Evolutionary conservation across 2,329 filamentous ascomycete genomes (phyloP).

Genomic region (Zelopaecilomyces penicillatus): DNA sequence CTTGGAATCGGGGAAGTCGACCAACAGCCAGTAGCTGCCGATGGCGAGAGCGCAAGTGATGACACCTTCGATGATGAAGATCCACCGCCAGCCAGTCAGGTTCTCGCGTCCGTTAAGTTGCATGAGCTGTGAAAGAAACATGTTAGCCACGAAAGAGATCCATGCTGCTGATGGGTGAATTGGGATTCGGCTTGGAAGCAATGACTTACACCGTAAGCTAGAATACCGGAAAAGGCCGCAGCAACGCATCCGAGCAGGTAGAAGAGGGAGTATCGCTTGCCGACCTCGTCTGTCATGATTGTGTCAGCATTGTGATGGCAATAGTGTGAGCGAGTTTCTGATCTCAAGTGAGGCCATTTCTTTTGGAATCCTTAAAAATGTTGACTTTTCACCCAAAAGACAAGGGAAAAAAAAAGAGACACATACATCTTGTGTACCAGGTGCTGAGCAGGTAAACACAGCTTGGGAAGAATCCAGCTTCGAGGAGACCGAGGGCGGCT

Average conservation of each 20-base stretch:
- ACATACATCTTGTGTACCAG: conserved; percentile 60
- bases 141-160: conserved; percentile 20
- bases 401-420: neutral
- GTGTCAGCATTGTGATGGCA: neutral
- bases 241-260: conserved; percentile 62
- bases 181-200: conserved; percentile 5
- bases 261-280: conserved; percentile 60
- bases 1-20: conserved; percentile 55
- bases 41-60: conserved; percentile 46
- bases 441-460: conserved; percentile 65
- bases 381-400: neutral
- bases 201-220: conserved; percentile 55
- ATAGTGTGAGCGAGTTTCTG: neutral
- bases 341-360: neutral
- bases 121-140: conserved; percentile 37
- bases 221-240: conserved; percentile 57
- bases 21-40: conserved; percentile 47
- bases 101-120: conserved; percentile 50
- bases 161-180: conserved; percentile 3
- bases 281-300: conserved; percentile 47
- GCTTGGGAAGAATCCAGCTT: conserved; percentile 64
- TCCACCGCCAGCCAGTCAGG: conserved; percentile 58
- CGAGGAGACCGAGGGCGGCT: conserved; percentile 53
- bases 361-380: neutral
- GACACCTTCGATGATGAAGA: conserved; percentile 49